Conservation (phyloP, 768 basidiomycete species). For the Termitomyces sp. region DNA sequence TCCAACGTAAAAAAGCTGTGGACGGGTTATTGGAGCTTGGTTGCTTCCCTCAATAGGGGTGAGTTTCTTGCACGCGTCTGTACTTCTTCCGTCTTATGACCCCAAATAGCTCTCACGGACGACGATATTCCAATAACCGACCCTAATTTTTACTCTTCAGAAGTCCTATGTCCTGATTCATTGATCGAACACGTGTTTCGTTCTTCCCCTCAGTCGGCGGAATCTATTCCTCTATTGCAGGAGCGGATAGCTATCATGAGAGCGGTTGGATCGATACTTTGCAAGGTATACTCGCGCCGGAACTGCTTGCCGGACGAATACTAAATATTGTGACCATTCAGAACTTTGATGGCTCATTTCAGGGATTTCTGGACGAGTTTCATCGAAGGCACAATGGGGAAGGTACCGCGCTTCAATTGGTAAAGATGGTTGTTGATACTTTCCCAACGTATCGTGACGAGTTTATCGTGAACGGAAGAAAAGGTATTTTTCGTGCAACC, state of each 20-base stretch:
- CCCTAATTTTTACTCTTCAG: conserved; percentile 74
- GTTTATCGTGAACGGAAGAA: conserved; percentile 45
- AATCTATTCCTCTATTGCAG: conserved; percentile 62
- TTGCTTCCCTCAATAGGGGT: conserved; percentile 84
- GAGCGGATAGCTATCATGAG: conserved; percentile 77
- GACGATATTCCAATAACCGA: conserved; percentile 73
- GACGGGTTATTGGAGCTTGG: conserved; percentile 86
- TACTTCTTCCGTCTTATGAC: conserved; percentile 1
- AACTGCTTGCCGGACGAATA: background rate
- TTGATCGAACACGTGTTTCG: conserved; percentile 69
- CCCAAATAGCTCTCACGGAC: conserved; percentile 59
- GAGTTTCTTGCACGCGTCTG: conserved; percentile 1
- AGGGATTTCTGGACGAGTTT: conserved; percentile 59
- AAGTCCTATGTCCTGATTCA: conserved; percentile 62
- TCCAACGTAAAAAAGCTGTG: conserved; percentile 44
- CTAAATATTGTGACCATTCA: conserved; percentile 19
- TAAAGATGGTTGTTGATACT: conserved; percentile 58
- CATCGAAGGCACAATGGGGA: conserved; percentile 42
- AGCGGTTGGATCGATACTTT: conserved; percentile 68
- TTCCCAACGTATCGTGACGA: conserved; percentile 82
- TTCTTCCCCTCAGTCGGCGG: conserved; percentile 47
- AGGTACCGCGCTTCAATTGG: conserved; percentile 70
- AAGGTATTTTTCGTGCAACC: conserved; percentile 34
- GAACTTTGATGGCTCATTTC: conserved; percentile 69
- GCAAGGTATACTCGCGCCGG: conserved; percentile 38